Evolutionary conservation across 208 protist species (phyloP), one percentile per base, ranked within the genome.

Genomic region (Wallacemonas collosoma): DNA sequence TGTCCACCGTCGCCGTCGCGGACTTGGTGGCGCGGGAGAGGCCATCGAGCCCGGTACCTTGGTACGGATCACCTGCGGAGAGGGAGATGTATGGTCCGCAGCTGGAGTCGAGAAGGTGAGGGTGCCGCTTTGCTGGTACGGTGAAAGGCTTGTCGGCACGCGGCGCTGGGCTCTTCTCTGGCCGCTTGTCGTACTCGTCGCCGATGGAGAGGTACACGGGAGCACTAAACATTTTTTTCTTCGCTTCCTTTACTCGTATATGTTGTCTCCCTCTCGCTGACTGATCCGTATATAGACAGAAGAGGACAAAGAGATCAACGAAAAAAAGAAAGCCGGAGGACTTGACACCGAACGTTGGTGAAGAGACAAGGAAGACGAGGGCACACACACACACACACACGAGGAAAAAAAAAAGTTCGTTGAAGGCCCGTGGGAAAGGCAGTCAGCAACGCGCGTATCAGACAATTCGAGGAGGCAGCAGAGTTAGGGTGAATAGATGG

Each of bases 121-220:
- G 88, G 67, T 88, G 81, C 17, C 80, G 85, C 67, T 89, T 88
- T 26, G 89, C 81, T 0, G 86, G 71, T n/a, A 96, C 91, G 17
- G 89, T 81, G 63, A 96, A 94, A 7, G 80, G 77, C 36, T 77
- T 82, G 43, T 64, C 61, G 45, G 81, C 15, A 7, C 72, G 26
- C 35, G 41, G 41, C 47, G 40, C 54, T 15, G 15, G 9, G 5
- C 47, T 61, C 55, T 74, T 43, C 26, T 60, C 17, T 1, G 71
- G 45, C 2, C 68, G 85, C 77, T 97, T 96, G 71, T 97, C 94
- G 81, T 96, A 97, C 77, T 96, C 92, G 72, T 97, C 94, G 3
- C 91, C 91, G 56, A 96, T 78, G 55, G 80, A 84, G 15, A 97
- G 76, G 79, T 90, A 97, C 5, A 84, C 83, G 1, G 93, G 88